Conservation (phyloP, 2,329 filamentous ascomycete genomes). For the Aspergillus tubingensis region DNA sequence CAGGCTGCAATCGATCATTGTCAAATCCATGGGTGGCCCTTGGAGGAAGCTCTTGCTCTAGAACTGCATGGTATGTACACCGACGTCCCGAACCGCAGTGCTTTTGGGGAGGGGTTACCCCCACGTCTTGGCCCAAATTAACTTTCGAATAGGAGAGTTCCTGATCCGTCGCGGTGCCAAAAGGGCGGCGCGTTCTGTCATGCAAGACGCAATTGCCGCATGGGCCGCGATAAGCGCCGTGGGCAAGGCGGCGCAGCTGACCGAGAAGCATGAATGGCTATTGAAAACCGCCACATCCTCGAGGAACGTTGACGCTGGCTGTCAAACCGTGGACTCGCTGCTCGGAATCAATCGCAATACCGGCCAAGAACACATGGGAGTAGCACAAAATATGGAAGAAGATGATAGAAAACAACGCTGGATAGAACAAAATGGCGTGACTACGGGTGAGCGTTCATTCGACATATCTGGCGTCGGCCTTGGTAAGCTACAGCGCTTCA, state of each 20-base stretch:
- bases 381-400: constrained; percentile 39
- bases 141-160: constrained; percentile 48
- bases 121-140: constrained; percentile 5
- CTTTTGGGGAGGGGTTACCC: background rate
- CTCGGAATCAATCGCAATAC: constrained; percentile 40
- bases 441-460: constrained; percentile 40
- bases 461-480: constrained; percentile 47
- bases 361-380: constrained; percentile 32
- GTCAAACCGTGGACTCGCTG: constrained; percentile 59
- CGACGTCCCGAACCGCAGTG: background rate
- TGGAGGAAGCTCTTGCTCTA: constrained; percentile 62
- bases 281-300: constrained; percentile 56
- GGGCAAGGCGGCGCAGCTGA: constrained; percentile 61
- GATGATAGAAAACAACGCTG: constrained; percentile 45
- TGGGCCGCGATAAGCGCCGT: constrained; percentile 60
- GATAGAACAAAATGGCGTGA: constrained; percentile 45
- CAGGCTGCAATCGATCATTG: constrained; percentile 63
- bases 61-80: constrained; percentile 58
- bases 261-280: constrained; percentile 63
- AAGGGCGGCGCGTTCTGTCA: constrained; percentile 58
- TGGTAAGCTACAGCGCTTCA: constrained; percentile 26
- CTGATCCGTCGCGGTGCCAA: constrained; percentile 59
- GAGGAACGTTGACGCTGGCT: constrained; percentile 55
- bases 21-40: constrained; percentile 57
- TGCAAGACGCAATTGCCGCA: constrained; percentile 60